Conservation (phyloP, 305 asterid species). For the Fraxinus velutina region DNA sequence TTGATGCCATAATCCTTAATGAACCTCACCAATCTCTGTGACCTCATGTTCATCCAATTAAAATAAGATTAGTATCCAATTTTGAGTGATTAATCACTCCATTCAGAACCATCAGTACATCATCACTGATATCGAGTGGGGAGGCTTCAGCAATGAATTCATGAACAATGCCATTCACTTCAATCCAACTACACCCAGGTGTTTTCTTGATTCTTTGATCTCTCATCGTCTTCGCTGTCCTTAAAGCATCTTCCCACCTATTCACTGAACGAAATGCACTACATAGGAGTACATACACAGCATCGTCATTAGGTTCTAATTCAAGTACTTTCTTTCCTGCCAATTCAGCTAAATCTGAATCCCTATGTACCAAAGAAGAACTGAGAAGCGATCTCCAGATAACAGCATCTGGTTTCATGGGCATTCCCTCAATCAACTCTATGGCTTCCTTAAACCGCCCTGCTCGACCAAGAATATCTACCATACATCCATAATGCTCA, state of each 20-base stretch:
- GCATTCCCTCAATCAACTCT: constrained; percentile 47
- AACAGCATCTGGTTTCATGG: constrained; percentile 65
- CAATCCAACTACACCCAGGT: constrained; percentile 76
- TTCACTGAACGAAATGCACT: constrained; percentile 44
- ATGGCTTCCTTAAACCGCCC: constrained; percentile 55
- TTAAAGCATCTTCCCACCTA: constrained; percentile 52
- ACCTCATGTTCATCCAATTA: constrained; percentile 24
- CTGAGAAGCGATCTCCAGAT: constrained; percentile 68
- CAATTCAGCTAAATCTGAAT: constrained; percentile 52
- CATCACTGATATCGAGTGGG: constrained; percentile 21
- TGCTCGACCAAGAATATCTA: constrained; percentile 69
- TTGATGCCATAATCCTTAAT: neutral
- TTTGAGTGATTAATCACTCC: constrained; percentile 36
- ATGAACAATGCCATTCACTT: constrained; percentile 56
- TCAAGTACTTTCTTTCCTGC: constrained; percentile 49
- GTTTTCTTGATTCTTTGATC: constrained; percentile 52
- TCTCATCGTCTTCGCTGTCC: constrained; percentile 49
- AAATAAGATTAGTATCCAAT: constrained; percentile 18
- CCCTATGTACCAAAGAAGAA: constrained; percentile 46
- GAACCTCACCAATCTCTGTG: constrained; percentile 4
- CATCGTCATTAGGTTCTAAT: constrained; percentile 58
- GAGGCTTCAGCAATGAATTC: constrained; percentile 61
- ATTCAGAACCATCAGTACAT: constrained; percentile 29
- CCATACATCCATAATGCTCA: constrained; percentile 74
- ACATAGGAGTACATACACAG: constrained; percentile 53